Evolutionary conservation across 768 basidiomycete genomes (phyloP).

Genomic region (Xerocomus spinulosus): DNA sequence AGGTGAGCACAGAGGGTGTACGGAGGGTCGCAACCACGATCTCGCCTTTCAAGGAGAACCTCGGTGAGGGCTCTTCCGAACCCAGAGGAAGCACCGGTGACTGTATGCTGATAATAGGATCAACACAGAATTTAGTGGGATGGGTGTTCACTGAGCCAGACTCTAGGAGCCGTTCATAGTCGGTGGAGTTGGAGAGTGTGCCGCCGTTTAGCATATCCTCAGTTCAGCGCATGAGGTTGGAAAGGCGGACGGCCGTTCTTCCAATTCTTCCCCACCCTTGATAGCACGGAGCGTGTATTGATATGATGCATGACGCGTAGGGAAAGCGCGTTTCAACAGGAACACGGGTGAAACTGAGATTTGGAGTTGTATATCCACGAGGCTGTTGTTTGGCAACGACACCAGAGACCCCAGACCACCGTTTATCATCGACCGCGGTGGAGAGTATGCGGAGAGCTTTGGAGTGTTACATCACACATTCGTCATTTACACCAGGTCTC

Average conservation of each 20-base stretch:
- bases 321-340: too few species aligned
- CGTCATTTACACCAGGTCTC: too few species aligned
- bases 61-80: slow-evolving; percentile 34
- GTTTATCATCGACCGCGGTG: too few species aligned
- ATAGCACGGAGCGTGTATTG: too few species aligned
- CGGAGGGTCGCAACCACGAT: slow-evolving; percentile 40
- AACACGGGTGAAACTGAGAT: not conserved
- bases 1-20: slow-evolving; percentile 28
- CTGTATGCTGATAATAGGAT: not conserved
- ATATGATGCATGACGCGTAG: too few species aligned
- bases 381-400: not conserved
- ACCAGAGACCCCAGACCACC: not conserved
- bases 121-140: not conserved
- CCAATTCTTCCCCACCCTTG: too few species aligned
- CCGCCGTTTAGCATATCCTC: too few species aligned
- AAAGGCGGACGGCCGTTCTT: too few species aligned
- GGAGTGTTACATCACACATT: not conserved
- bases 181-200: too few species aligned
- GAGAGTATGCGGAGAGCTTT: not conserved
- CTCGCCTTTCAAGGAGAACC: slow-evolving; percentile 31
- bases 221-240: too few species aligned
- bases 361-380: not conserved
- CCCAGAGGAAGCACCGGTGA: slow-evolving; percentile 34
- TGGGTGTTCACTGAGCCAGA: slow-evolving; percentile 9
- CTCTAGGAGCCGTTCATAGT: too few species aligned